A percentile compares a stretch with the other conserved stretches of the same genome.
These are phyloP conservation scores for Acer yangbiense DNA, from an alignment of 345 rosid genomes.

Conservation along the genomic window DNA sequence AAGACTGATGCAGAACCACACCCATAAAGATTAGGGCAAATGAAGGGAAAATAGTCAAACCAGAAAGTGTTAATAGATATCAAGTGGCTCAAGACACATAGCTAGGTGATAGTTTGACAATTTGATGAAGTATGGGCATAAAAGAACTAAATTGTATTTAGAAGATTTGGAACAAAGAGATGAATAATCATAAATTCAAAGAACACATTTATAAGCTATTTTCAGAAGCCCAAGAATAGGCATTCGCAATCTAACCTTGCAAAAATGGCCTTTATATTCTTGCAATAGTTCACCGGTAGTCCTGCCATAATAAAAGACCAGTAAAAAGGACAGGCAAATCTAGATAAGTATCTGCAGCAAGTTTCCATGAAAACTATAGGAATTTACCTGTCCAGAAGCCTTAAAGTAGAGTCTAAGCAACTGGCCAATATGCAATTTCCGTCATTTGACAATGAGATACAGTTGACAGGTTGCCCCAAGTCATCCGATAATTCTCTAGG, in stretches of 20 bases:
- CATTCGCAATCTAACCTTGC: slow-evolving; percentile 65
- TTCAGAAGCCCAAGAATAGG: slow-evolving; percentile 6
- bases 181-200: slow-evolving; percentile 3
- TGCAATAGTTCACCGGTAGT: slow-evolving; percentile 85
- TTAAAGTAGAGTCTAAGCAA: slow-evolving; percentile 86
- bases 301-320: slow-evolving; percentile 42
- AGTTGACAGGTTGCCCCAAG: slow-evolving; percentile 93
- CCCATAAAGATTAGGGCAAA: slow-evolving; percentile 17
- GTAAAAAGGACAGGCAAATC: slow-evolving; percentile 5
- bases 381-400: slow-evolving; percentile 78
- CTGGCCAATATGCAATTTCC: slow-evolving; percentile 86
- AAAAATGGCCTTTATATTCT: slow-evolving; percentile 89
- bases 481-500: slow-evolving; percentile 82
- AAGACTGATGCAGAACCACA: slow-evolving; percentile 55
- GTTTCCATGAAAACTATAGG: not conserved
- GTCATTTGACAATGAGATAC: slow-evolving; percentile 91
- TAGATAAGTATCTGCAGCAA: not conserved
- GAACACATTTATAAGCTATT: not conserved
- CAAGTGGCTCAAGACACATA: slow-evolving; percentile 2
- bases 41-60: not conserved
- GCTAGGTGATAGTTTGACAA: not conserved
- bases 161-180: not conserved
- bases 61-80: not conserved
- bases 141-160: not conserved
- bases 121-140: not conserved